phyloP scores from a whole-genome alignment of 1,139 yeast species.

The Yamadazyma dushanensis region DNA sequence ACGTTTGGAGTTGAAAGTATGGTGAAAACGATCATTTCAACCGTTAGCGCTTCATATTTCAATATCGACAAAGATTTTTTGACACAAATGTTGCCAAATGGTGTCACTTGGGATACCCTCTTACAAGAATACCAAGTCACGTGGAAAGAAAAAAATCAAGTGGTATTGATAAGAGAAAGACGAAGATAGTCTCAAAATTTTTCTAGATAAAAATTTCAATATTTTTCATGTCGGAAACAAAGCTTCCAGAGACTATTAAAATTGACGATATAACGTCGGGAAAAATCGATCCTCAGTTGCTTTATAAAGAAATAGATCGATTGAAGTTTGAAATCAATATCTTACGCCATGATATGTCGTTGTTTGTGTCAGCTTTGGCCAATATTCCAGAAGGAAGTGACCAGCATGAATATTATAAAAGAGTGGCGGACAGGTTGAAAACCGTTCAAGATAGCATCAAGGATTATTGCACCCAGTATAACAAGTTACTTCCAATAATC shows the following conservation, averaged over 20 bases:
- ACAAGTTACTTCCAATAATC: slow-evolving; percentile 48
- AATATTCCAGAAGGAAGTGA: slow-evolving; percentile 34
- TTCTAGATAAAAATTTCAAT: too few species aligned
- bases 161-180: slow-evolving; percentile 24
- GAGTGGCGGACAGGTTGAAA: slow-evolving; percentile 30
- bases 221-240: too few species aligned
- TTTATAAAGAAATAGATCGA: slow-evolving; percentile 42
- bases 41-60: slow-evolving; percentile 40
- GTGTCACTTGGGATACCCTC: slow-evolving; percentile 22
- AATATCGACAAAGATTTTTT: slow-evolving; percentile 23
- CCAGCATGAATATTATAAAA: slow-evolving; percentile 39
- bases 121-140: slow-evolving; percentile 17
- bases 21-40: slow-evolving; percentile 27
- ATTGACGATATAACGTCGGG: slow-evolving; percentile 52
- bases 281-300: slow-evolving; percentile 35
- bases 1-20: slow-evolving; percentile 36
- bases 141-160: slow-evolving; percentile 30
- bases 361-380: slow-evolving; percentile 40
- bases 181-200: too few species aligned
- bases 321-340: slow-evolving; percentile 45
- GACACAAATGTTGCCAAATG: slow-evolving; percentile 26
- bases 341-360: slow-evolving; percentile 45
- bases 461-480: slow-evolving; percentile 46
- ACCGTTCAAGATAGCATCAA: slow-evolving; percentile 40
- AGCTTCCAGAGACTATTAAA: slow-evolving; percentile 38